Evolutionary conservation across 768 basidiomycete genomes (phyloP).

Genomic region (Lenzites betulinus): DNA sequence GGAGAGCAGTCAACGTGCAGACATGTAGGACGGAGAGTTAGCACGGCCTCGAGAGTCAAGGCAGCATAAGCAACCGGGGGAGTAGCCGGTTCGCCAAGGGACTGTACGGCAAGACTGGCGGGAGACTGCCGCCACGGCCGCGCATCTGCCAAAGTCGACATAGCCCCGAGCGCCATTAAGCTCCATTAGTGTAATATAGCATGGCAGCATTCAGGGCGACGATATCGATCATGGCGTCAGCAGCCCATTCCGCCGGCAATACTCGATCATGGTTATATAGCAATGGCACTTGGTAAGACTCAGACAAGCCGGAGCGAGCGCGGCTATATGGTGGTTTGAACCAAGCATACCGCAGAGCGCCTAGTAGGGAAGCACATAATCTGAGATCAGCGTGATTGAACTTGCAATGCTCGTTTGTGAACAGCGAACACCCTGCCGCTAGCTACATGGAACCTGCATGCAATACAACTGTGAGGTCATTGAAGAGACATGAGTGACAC

Average conservation of each 20-base stretch:
- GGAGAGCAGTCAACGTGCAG: not conserved
- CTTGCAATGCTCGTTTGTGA: too few relatives aligned
- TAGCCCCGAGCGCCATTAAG: conserved; percentile 15
- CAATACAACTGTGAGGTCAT: not conserved
- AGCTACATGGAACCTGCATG: too few relatives aligned
- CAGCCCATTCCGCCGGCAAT: not conserved
- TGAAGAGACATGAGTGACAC: not conserved
- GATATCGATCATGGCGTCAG: conserved; percentile 14
- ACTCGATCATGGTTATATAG: not conserved
- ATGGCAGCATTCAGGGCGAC: conserved; percentile 10
- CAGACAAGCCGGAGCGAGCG: too few relatives aligned
- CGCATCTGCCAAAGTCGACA: conserved; percentile 7
- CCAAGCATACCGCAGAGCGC: too few relatives aligned
- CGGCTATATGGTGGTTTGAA: too few relatives aligned
- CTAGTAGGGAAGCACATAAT: too few relatives aligned
- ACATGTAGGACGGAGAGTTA: not conserved
- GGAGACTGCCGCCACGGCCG: not conserved
- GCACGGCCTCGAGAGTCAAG: not conserved
- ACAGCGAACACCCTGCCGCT: too few relatives aligned
- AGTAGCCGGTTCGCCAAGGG: not conserved
- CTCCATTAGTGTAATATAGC: not conserved
- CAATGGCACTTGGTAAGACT: too few relatives aligned
- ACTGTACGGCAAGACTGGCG: not conserved
- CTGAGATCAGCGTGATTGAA: too few relatives aligned
- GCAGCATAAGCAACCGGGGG: not conserved